Evolutionary conservation across 176 grass and related monocot species (phyloP).

Genomic region (Zoysia pacifica): DNA sequence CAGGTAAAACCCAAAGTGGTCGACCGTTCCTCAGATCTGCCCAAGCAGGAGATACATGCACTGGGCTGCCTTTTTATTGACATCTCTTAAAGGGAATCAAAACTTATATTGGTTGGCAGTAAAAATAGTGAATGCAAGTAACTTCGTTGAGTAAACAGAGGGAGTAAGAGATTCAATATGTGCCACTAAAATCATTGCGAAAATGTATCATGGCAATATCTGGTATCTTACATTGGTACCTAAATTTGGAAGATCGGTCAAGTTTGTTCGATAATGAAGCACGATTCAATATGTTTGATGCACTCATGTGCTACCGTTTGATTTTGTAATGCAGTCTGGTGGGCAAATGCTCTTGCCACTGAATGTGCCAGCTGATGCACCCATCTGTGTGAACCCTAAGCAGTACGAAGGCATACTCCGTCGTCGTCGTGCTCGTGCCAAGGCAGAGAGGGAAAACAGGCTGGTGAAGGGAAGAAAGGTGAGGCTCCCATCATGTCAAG

Average conservation of each 20-base stretch:
- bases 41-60: too few relatives aligned
- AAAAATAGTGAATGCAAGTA: not conserved
- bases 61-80: too few relatives aligned
- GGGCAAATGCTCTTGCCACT: slow-evolving; percentile 76
- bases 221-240: not conserved
- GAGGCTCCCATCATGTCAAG: slow-evolving; percentile 7
- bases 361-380: slow-evolving; percentile 64
- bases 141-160: not conserved
- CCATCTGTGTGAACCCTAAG: slow-evolving; percentile 86
- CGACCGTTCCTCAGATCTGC: too few relatives aligned
- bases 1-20: too few relatives aligned
- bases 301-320: not conserved
- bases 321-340: slow-evolving; percentile 46
- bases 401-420: slow-evolving; percentile 92
- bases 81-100: too few relatives aligned
- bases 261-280: not conserved
- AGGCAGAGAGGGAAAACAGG: slow-evolving; percentile 61
- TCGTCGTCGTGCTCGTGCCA: slow-evolving; percentile 84
- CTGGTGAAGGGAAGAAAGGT: slow-evolving; percentile 75
- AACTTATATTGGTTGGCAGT: too few relatives aligned
- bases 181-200: not conserved
- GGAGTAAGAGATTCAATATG: not conserved
- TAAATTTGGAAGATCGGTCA: not conserved
- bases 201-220: not conserved
- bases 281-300: not conserved